Conservation (phyloP, 345 rosid genomes). For the Pugionium cornutum region DNA sequence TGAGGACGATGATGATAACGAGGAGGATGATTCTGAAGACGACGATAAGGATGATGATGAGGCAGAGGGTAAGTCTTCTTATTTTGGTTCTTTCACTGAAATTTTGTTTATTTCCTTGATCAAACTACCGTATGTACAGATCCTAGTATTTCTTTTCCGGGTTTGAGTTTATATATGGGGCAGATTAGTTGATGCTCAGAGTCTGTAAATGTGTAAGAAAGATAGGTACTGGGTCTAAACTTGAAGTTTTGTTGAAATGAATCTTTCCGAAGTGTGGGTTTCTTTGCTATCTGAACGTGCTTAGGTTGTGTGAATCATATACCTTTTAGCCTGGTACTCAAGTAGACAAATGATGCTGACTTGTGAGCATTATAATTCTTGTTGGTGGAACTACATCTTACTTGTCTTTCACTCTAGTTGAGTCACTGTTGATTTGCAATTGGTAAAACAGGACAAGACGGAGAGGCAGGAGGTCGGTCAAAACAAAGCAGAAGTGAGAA, state of each 20-base stretch:
- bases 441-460: constrained; percentile 45
- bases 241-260: neutral
- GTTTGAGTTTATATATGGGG: neutral
- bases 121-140: no score
- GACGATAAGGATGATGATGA: no score
- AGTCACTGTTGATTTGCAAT: neutral
- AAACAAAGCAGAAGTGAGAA: constrained; percentile 95
- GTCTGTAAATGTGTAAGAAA: no score
- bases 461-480: constrained; percentile 64
- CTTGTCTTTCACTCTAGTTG: constrained; percentile 1
- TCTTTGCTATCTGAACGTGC: neutral
- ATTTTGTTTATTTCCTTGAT: no score
- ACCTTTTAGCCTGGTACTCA: neutral
- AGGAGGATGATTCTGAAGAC: no score
- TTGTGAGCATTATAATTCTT: neutral
- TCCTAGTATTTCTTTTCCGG: no score
- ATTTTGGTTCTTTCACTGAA: no score
- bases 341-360: neutral
- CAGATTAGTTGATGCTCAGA: no score
- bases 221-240: neutral
- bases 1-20: no score
- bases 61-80: no score
- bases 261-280: neutral
- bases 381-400: neutral
- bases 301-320: neutral